Conservation (phyloP, 495 filamentous ascomycete genomes). For the Penicillium alfredii region DNA sequence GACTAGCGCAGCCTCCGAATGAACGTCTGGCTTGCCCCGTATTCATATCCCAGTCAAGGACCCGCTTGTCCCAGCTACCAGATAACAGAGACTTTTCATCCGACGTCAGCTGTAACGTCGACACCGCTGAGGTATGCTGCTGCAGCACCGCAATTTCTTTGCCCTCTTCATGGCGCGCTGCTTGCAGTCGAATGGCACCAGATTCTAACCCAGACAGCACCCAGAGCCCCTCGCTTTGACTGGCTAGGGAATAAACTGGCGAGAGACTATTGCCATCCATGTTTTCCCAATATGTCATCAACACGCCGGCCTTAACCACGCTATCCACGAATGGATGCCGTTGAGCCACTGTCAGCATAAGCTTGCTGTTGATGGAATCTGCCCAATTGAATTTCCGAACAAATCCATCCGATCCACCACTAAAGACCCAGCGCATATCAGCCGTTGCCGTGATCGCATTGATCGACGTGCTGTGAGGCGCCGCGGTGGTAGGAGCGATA, state of each 20-base stretch:
- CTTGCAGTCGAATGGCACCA: conserved; percentile 88
- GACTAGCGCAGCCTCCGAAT: conserved; percentile 70
- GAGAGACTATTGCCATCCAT: conserved; percentile 56
- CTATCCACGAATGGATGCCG: conserved; percentile 96
- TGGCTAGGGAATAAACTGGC: conserved; percentile 89
- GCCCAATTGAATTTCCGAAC: conserved; percentile 94
- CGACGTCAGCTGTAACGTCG: conserved; percentile 70
- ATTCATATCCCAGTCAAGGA: conserved; percentile 94
- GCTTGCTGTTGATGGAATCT: conserved; percentile 89
- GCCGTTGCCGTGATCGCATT: conserved; percentile 89
- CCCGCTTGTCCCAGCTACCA: conserved; percentile 92
- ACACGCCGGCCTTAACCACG: conserved; percentile 85
- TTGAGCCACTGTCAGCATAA: conserved; percentile 91
- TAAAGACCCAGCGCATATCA: conserved; percentile 94
- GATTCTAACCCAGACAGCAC: conserved; percentile 83
- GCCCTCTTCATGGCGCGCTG: conserved; percentile 92
- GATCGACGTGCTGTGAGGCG: conserved; percentile 91
- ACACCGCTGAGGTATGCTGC: conserved; percentile 87
- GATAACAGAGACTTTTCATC: conserved; percentile 88
- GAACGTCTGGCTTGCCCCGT: conserved; percentile 69
- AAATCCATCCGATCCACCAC: conserved; percentile 88
- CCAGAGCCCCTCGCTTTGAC: conserved; percentile 87
- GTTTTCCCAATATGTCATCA: conserved; percentile 98
- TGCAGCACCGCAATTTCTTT: conserved; percentile 75
- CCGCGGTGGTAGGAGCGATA: conserved; percentile 93